phyloP scores from a whole-genome alignment of 2,329 filamentous ascomycete species.

The Colletotrichum lentis region DNA sequence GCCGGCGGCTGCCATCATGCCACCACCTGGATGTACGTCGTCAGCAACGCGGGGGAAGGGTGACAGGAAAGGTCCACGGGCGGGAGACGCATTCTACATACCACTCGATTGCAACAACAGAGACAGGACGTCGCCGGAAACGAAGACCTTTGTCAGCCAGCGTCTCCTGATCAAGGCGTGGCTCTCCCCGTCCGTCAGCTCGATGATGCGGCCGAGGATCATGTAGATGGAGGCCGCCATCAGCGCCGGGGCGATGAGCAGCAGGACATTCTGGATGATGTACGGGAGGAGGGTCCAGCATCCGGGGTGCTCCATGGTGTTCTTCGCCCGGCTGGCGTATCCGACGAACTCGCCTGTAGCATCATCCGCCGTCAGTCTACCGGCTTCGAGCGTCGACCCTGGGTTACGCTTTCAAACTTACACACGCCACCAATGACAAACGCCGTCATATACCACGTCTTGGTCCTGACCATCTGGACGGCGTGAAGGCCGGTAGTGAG shows the following conservation, averaged over 20 bases:
- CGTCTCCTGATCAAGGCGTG: constrained; percentile 52
- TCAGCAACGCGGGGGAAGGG: background rate
- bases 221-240: constrained; percentile 59
- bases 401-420: constrained; percentile 6
- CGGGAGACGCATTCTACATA: background rate
- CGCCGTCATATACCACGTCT: constrained; percentile 36
- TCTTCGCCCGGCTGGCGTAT: constrained; percentile 26
- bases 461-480: constrained; percentile 25
- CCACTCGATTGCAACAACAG: constrained; percentile 49
- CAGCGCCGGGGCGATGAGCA: constrained; percentile 51
- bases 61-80: background rate
- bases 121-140: constrained; percentile 58
- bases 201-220: constrained; percentile 54
- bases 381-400: no score
- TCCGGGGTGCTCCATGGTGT: constrained; percentile 25
- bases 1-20: constrained; percentile 32
- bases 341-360: constrained; percentile 31
- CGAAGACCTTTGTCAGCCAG: constrained; percentile 62
- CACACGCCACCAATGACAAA: constrained; percentile 35
- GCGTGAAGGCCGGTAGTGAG: constrained; percentile 27
- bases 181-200: constrained; percentile 49
- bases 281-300: constrained; percentile 55
- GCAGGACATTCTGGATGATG: constrained; percentile 52
- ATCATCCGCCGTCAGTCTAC: background rate
- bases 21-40: constrained; percentile 7